These are phyloP conservation scores for Aureobasidium subglaciale DNA, from an alignment of 2,329 filamentous ascomycete genomes.

Conservation along the genomic window DNA sequence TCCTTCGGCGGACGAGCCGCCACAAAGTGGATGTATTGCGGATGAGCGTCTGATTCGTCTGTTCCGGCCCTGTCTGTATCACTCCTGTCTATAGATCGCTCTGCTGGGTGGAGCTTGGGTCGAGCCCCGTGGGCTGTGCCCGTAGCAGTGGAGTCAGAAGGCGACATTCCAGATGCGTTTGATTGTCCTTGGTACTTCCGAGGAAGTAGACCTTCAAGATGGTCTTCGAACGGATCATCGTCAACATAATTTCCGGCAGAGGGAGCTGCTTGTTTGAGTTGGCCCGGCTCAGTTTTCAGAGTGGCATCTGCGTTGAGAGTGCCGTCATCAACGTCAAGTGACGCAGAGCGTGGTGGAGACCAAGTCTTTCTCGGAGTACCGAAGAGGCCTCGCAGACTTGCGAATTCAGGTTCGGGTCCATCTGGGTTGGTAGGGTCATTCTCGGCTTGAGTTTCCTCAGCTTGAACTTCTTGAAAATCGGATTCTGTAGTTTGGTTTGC, in stretches of 20 bases:
- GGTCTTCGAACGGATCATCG: not conserved
- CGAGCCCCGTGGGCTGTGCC: too few species aligned
- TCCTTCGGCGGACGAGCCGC: too few species aligned
- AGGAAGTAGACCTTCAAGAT: not conserved
- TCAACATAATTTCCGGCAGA: not conserved
- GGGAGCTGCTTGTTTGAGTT: not conserved
- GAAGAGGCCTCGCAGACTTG: constrained; percentile 3
- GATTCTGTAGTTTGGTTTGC: too few species aligned
- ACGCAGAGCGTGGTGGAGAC: not conserved
- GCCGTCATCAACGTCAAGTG: too few species aligned
- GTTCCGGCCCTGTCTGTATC: too few species aligned
- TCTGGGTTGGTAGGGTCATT: too few species aligned
- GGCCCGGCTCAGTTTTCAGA: not conserved
- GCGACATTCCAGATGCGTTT: not conserved
- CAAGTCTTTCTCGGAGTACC: not conserved
- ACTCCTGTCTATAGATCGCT: too few species aligned
- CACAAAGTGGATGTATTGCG: too few species aligned
- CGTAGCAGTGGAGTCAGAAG: not conserved
- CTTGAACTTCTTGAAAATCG: too few species aligned
- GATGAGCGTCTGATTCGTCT: too few species aligned
- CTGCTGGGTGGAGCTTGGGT: not conserved
- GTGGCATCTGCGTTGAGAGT: not conserved
- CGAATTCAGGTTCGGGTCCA: not conserved
- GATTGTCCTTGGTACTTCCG: not conserved
- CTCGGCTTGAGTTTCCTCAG: not conserved